Conservation (phyloP, 768 basidiomycete species). For the Leccinum disarticulatum region DNA sequence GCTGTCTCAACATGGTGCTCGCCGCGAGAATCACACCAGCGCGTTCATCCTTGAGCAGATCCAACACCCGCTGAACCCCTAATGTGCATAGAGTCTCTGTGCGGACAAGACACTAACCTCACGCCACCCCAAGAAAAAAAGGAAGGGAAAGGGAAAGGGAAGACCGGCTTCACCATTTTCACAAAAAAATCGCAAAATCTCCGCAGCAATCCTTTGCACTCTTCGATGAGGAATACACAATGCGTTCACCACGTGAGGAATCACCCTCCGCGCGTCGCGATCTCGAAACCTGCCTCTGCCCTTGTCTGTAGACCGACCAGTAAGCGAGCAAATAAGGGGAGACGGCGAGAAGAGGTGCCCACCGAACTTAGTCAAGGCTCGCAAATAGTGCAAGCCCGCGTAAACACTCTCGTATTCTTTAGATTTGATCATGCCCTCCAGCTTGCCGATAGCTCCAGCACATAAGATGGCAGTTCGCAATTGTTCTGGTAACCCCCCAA, state of each 20-base stretch:
- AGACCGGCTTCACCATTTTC: conserved; percentile 9
- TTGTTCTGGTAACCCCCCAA: conserved; percentile 7
- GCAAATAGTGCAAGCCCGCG: conserved; percentile 27
- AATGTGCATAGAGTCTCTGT: conserved; percentile 14
- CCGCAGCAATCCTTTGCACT: conserved; percentile 14
- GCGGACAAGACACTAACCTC: background rate
- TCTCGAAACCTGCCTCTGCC: too few species aligned
- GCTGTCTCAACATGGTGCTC: too few species aligned
- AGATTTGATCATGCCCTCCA: conserved; percentile 18
- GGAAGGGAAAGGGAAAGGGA: too few species aligned
- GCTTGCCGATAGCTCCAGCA: conserved; percentile 10
- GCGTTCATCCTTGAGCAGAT: conserved; percentile 17
- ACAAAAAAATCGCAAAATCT: too few species aligned
- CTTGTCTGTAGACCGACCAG: too few species aligned
- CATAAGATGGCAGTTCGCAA: conserved; percentile 18
- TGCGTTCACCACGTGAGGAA: conserved; percentile 15
- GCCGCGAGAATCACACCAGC: conserved; percentile 19
- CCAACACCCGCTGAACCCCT: conserved; percentile 14
- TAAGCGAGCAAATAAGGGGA: background rate
- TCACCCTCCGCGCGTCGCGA: conserved; percentile 7
- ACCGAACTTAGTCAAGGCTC: conserved; percentile 21
- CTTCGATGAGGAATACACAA: conserved; percentile 16
- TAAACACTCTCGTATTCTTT: conserved; percentile 8
- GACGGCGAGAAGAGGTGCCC: background rate
- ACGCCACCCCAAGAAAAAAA: background rate